Conservation (phyloP, 1,284 basidiomycete species). For the Boletus smithii region DNA sequence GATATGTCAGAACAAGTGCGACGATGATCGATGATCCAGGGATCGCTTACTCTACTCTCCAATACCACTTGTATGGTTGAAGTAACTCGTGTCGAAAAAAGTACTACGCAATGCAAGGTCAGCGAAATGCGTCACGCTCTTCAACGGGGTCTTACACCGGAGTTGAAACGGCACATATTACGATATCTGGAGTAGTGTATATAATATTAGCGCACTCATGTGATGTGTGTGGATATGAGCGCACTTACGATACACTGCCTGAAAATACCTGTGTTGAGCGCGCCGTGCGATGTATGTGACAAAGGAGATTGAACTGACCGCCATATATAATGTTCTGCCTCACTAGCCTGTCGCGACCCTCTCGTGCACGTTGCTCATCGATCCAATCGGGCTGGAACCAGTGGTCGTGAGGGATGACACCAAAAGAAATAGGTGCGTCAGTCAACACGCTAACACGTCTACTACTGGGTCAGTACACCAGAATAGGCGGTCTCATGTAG, state of each 20-base stretch:
- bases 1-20: constrained; percentile 5
- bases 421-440: constrained; percentile 59
- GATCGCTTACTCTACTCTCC: constrained; percentile 60
- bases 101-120: constrained; percentile 43
- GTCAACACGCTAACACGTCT: constrained; percentile 60
- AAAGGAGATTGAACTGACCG: constrained; percentile 35
- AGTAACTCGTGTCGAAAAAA: constrained; percentile 77
- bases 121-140: constrained; percentile 2
- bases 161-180: constrained; percentile 84
- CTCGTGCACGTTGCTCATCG: constrained; percentile 66
- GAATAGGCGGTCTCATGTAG: too few species aligned
- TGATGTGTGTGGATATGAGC: not conserved
- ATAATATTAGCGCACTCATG: constrained; percentile 5
- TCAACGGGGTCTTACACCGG: constrained; percentile 53
- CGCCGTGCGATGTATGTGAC: not conserved
- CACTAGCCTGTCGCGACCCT: constrained; percentile 58
- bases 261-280: constrained; percentile 5
- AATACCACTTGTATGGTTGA: constrained; percentile 77
- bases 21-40: constrained; percentile 13
- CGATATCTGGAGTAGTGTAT: constrained; percentile 44
- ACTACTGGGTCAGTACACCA: constrained; percentile 15
- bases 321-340: constrained; percentile 69
- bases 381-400: constrained; percentile 86
- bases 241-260: constrained; percentile 54
- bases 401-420: constrained; percentile 65